Evolutionary conservation across 2,329 filamentous ascomycete species (phyloP).

Genomic region (Aspergillus terreus): DNA sequence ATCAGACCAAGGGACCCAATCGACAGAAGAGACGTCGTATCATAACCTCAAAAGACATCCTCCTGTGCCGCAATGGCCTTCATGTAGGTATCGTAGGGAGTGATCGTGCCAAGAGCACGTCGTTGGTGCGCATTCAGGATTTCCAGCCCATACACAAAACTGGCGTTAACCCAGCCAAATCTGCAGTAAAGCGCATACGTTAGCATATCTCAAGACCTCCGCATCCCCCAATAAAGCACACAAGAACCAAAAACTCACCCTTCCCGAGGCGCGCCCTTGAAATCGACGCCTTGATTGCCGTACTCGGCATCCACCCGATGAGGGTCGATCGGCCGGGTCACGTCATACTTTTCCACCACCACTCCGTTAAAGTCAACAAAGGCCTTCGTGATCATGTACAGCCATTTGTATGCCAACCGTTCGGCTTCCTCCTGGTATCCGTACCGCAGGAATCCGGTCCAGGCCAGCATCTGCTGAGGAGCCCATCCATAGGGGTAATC

Average conservation of each 20-base stretch:
- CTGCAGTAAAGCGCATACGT: conserved; percentile 44
- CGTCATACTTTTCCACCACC: conserved; percentile 98
- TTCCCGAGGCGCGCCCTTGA: conserved; percentile 93
- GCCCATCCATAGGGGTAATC: conserved; percentile 98
- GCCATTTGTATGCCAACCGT: conserved; percentile 88
- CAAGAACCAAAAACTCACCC: conserved; percentile 62
- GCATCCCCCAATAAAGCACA: conserved; percentile 4
- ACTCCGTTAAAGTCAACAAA: conserved; percentile 98
- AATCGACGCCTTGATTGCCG: conserved; percentile 91
- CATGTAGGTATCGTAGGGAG: conserved; percentile 78
- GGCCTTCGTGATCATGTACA: conserved; percentile 97
- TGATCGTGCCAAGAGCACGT: conserved; percentile 81
- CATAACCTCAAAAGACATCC: not conserved
- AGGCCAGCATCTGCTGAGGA: conserved; percentile 96
- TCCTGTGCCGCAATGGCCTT: conserved; percentile 53
- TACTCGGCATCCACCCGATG: conserved; percentile 96
- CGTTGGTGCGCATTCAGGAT: conserved; percentile 86
- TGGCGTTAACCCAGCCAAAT: conserved; percentile 98
- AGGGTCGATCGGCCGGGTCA: conserved; percentile 82
- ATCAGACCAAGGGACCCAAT: no score
- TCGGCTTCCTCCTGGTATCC: conserved; percentile 89
- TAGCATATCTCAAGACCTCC: not conserved
- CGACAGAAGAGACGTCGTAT: no score
- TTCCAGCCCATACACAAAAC: conserved; percentile 88
- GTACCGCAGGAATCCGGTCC: conserved; percentile 88